Conservation (phyloP, 2,329 filamentous ascomycete species). For the Colletotrichum sp. region DNA sequence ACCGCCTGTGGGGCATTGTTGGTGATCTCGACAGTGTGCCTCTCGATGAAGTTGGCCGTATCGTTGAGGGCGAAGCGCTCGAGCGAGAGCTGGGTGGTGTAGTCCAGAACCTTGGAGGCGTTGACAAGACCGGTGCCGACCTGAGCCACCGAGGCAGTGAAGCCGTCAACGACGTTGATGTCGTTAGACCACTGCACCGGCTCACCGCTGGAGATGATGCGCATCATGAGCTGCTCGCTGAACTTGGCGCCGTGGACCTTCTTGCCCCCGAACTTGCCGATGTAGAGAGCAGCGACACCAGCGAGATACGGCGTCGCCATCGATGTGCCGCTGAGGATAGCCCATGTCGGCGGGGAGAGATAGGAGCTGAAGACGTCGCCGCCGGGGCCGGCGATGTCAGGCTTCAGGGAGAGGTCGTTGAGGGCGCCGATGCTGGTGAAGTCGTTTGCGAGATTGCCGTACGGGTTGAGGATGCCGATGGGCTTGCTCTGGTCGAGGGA, state of each 20-base stretch:
- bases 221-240: constrained; percentile 34
- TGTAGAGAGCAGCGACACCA: constrained; percentile 37
- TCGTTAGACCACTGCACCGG: constrained; percentile 30
- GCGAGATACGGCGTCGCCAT: constrained; percentile 52
- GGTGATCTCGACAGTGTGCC: constrained; percentile 31
- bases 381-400: constrained; percentile 42
- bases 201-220: constrained; percentile 33
- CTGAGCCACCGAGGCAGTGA: constrained; percentile 37
- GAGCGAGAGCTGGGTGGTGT: constrained; percentile 39
- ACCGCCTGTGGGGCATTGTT: constrained; percentile 37
- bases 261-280: constrained; percentile 44
- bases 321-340: constrained; percentile 48
- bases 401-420: constrained; percentile 43
- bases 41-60: constrained; percentile 39
- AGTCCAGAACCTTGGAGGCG: constrained; percentile 42
- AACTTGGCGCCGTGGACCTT: constrained; percentile 29
- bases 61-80: constrained; percentile 49
- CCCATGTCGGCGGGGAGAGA: constrained; percentile 1
- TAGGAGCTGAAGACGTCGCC: constrained; percentile 47
- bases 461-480: constrained; percentile 22
- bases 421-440: constrained; percentile 45
- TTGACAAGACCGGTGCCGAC: constrained; percentile 46
- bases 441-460: constrained; percentile 35
- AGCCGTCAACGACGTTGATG: constrained; percentile 12
- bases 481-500: not conserved